Conservation (phyloP, 108 stramenopile genomes). For the Skeletonema tropicum region DNA sequence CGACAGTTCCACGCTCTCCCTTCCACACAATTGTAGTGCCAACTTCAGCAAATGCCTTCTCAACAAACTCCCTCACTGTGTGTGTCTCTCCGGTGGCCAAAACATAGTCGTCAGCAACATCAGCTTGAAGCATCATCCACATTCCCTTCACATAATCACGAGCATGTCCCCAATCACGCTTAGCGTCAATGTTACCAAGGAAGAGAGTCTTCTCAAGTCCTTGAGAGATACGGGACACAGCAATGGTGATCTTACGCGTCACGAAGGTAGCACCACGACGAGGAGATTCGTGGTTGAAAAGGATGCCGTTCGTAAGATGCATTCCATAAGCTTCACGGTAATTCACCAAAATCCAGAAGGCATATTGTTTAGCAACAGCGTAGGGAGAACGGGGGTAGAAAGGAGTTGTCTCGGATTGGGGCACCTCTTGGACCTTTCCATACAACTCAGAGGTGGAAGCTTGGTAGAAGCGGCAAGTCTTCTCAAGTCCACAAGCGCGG, state of each 20-base stretch:
- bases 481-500: slow-evolving; percentile 90
- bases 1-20: slow-evolving; percentile 89
- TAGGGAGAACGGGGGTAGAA: slow-evolving; percentile 99
- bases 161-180: slow-evolving; percentile 99
- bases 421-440: slow-evolving; percentile 98
- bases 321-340: slow-evolving; percentile 99
- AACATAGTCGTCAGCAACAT: slow-evolving; percentile 96
- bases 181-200: slow-evolving; percentile 98
- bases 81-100: slow-evolving; percentile 98
- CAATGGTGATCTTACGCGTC: slow-evolving; percentile 96
- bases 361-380: slow-evolving; percentile 98
- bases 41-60: slow-evolving; percentile 89
- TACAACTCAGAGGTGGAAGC: slow-evolving; percentile 98
- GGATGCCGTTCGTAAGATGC: slow-evolving; percentile 96
- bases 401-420: slow-evolving; percentile 98
- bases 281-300: slow-evolving; percentile 99
- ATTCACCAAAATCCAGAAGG: slow-evolving; percentile 98
- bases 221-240: slow-evolving; percentile 88
- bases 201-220: slow-evolving; percentile 90
- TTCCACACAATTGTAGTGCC: slow-evolving; percentile 90
- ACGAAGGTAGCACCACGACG: slow-evolving; percentile 99
- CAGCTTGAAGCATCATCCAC: slow-evolving; percentile 99
- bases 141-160: slow-evolving; percentile 99
- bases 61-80: slow-evolving; percentile 97
- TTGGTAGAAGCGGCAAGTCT: slow-evolving; percentile 91